Evolutionary conservation across 2,329 filamentous ascomycete species (phyloP).

Genomic region (Alternaria longipes): DNA sequence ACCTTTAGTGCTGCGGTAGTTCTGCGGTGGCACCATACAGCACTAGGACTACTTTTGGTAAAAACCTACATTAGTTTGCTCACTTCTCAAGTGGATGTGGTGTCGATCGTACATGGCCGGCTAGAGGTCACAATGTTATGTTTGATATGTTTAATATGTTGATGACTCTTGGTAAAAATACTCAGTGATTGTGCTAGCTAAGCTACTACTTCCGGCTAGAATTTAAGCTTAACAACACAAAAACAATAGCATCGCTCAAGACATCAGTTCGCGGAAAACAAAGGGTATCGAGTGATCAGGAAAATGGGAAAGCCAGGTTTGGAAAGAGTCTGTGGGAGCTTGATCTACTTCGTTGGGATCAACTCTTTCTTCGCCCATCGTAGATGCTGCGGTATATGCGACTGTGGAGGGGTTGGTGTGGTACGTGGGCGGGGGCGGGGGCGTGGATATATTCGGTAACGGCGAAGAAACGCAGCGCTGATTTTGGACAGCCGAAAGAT

Average conservation of each 20-base stretch:
- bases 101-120: not conserved
- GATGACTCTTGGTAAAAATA: not conserved
- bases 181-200: not conserved
- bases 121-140: not conserved
- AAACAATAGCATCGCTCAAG: not conserved
- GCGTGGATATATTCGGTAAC: not conserved
- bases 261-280: slow-evolving; percentile 18
- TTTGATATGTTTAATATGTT: no score
- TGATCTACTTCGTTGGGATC: not conserved
- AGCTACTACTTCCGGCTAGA: not conserved
- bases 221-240: not conserved
- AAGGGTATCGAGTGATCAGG: slow-evolving; percentile 25
- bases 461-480: not conserved
- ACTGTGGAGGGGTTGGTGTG: not conserved
- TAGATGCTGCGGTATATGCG: not conserved
- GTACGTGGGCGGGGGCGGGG: not conserved
- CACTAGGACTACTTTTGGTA: not conserved
- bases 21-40: not conserved
- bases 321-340: slow-evolving; percentile 9
- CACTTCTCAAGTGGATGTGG: no score
- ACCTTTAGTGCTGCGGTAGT: not conserved
- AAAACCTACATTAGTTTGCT: not conserved
- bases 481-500: not conserved
- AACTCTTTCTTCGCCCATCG: not conserved
- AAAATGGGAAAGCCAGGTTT: slow-evolving; percentile 25